Evolutionary conservation across 2,329 filamentous ascomycete species (phyloP).

Genomic region (Aspergillus thermomutatus): DNA sequence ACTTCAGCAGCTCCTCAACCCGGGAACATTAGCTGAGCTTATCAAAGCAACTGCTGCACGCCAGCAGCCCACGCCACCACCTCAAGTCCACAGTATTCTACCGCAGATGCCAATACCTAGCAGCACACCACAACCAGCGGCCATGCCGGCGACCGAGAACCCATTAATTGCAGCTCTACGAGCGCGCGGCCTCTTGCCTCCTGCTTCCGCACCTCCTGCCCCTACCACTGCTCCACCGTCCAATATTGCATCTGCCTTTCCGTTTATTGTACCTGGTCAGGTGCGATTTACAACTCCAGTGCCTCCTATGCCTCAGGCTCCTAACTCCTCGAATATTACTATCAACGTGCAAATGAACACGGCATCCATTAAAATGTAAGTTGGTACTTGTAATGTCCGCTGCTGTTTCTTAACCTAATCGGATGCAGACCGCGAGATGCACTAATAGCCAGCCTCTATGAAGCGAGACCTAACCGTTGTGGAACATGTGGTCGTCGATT

Average conservation of each 20-base stretch:
- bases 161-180: constrained; percentile 66
- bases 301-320: constrained; percentile 28
- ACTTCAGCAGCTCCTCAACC: constrained; percentile 39
- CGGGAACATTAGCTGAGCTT: constrained; percentile 43
- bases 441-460: constrained; percentile 71
- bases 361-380: constrained; percentile 71
- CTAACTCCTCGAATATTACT: constrained; percentile 22
- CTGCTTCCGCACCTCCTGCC: constrained; percentile 43
- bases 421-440: constrained; percentile 65
- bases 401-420: constrained; percentile 12
- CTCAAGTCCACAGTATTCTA: constrained; percentile 41
- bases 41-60: constrained; percentile 42
- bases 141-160: constrained; percentile 48
- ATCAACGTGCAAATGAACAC: constrained; percentile 56
- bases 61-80: constrained; percentile 43
- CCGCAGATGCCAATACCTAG: constrained; percentile 56
- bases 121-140: constrained; percentile 51
- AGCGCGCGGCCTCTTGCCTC: constrained; percentile 62
- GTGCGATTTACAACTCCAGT: constrained; percentile 35
- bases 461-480: constrained; percentile 80
- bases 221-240: constrained; percentile 35
- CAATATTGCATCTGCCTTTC: constrained; percentile 35
- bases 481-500: constrained; percentile 90
- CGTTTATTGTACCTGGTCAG: constrained; percentile 41
- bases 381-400: constrained; percentile 13